Evolutionary conservation across 306 rosid species (phyloP).

Genomic region (Acacia crassicarpa): DNA sequence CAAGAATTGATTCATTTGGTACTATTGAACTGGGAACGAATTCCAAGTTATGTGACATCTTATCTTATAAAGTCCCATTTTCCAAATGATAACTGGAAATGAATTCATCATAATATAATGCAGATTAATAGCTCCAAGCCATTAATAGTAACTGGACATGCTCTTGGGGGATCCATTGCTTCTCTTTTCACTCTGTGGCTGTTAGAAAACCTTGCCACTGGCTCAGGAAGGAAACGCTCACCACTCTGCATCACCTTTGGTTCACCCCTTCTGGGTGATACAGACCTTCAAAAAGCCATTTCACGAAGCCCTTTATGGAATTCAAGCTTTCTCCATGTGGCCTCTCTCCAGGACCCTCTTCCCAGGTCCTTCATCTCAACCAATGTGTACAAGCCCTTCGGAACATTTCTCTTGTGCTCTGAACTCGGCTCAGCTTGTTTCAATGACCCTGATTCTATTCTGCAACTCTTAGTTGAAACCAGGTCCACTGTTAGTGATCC

Average conservation of each 20-base stretch:
- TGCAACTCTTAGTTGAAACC: conserved; percentile 29
- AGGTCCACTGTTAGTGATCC: neutral
- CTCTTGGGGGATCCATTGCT: conserved; percentile 72
- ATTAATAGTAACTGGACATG: conserved; percentile 60
- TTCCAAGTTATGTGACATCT: neutral
- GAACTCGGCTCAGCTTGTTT: conserved; percentile 45
- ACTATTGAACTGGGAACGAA: neutral
- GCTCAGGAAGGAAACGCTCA: conserved; percentile 35
- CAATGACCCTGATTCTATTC: conserved; percentile 43
- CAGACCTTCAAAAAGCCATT: conserved; percentile 35
- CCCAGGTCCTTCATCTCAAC: conserved; percentile 28
- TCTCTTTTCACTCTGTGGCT: conserved; percentile 66
- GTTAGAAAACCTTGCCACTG: conserved; percentile 26
- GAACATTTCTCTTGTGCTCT: conserved; percentile 65
- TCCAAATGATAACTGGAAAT: neutral
- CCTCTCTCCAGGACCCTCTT: conserved; percentile 52
- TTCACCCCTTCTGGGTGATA: conserved; percentile 69
- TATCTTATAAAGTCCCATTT: neutral
- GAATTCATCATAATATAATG: conserved; percentile 21
- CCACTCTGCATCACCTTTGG: conserved; percentile 80
- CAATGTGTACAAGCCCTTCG: conserved; percentile 50
- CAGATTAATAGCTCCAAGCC: conserved; percentile 30
- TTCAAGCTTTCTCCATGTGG: conserved; percentile 72
- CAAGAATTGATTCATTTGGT: neutral
- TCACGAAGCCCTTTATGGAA: conserved; percentile 52